Evolutionary conservation across 352 stramenopile genomes (phyloP).

Genomic region (Discostella stelligera): DNA sequence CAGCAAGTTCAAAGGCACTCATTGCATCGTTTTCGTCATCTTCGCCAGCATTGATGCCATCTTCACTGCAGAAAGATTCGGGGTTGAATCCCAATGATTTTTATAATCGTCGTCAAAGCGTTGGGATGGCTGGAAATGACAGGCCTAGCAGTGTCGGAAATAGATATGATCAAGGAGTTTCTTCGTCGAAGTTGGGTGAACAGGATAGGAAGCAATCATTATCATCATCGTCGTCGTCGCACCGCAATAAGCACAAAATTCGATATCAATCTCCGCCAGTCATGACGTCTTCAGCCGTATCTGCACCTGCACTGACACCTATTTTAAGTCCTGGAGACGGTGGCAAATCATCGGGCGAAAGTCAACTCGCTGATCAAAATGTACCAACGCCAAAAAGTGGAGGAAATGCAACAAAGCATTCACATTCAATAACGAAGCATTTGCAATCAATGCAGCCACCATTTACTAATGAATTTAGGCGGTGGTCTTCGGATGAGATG

Average conservation of each 20-base stretch:
- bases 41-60: not conserved
- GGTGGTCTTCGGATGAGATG: not conserved
- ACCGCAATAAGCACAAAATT: constrained; percentile 2
- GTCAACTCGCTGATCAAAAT: constrained; percentile 1
- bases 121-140: not conserved
- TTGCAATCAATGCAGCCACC: not conserved
- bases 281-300: not conserved
- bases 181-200: not conserved
- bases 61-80: not conserved
- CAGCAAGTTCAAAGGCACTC: not conserved
- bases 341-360: not conserved
- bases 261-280: not conserved
- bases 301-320: not conserved
- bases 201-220: not conserved
- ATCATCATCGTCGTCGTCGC: constrained; percentile 3
- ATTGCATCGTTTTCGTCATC: not conserved
- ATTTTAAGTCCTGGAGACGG: not conserved
- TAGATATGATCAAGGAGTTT: not conserved
- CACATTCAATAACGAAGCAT: not conserved
- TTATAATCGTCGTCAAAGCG: not conserved
- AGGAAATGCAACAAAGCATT: not conserved
- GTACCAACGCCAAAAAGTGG: not conserved
- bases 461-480: not conserved
- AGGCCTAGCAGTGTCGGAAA: not conserved
- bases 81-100: not conserved